A percentile compares a stretch with the other conserved stretches of the same genome.
phyloP scores from a whole-genome alignment of 1,139 yeast genomes.

The Blastobotrys capitulatus region DNA sequence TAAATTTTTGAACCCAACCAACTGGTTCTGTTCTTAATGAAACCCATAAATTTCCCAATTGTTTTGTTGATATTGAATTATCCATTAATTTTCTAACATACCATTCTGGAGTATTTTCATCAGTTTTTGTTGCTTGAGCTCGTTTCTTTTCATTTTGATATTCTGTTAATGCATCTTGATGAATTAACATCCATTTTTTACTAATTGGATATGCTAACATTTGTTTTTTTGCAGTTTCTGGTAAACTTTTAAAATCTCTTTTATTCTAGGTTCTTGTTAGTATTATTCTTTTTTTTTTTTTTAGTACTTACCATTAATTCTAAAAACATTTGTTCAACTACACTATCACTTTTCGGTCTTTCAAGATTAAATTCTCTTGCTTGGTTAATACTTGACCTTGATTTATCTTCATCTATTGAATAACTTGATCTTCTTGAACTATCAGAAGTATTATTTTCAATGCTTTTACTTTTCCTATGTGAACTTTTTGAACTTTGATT shows the following conservation, averaged over 20 bases:
- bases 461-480: conserved; percentile 12
- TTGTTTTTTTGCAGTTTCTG: conserved; percentile 71
- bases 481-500: conserved; percentile 5
- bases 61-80: conserved; percentile 60
- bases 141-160: conserved; percentile 52
- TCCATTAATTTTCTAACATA: conserved; percentile 73
- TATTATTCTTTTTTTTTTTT: neutral
- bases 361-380: conserved; percentile 26
- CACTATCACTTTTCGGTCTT: conserved; percentile 30
- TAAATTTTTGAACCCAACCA: conserved; percentile 80
- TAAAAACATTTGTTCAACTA: conserved; percentile 34
- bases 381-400: conserved; percentile 16
- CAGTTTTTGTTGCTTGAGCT: conserved; percentile 31
- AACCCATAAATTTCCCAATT: conserved; percentile 82
- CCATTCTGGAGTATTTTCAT: conserved; percentile 60
- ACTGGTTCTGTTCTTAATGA: conserved; percentile 88
- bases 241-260: conserved; percentile 75
- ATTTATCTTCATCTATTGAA: conserved; percentile 17
- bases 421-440: conserved; percentile 14
- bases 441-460: conserved; percentile 13
- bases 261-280: conserved; percentile 46
- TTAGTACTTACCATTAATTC: conserved; percentile 30
- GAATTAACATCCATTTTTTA: conserved; percentile 87
- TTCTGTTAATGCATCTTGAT: conserved; percentile 81
- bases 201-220: conserved; percentile 70